Conservation (phyloP, 768 basidiomycete species). For the Leccinellum luteum region DNA sequence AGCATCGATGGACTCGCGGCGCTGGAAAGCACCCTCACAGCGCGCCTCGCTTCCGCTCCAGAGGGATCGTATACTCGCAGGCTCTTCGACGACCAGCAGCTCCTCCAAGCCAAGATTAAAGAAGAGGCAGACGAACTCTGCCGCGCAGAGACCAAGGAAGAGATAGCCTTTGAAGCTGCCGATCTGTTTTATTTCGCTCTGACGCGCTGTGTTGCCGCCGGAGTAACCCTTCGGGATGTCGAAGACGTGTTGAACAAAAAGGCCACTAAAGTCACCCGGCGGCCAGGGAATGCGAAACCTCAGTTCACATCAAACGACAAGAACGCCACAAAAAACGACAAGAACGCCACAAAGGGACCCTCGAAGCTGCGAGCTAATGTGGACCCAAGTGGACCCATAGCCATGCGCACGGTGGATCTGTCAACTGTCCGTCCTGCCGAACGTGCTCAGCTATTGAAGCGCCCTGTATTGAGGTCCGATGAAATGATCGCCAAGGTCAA, state of each 20-base stretch:
- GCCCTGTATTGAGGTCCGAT: constrained; percentile 79
- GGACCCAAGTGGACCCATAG: constrained; percentile 51
- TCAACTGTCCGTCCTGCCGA: constrained; percentile 45
- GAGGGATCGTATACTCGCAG: constrained; percentile 90
- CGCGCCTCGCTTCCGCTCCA: constrained; percentile 73
- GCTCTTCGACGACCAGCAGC: constrained; percentile 74
- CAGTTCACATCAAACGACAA: constrained; percentile 49
- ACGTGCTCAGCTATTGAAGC: constrained; percentile 69
- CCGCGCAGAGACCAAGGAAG: constrained; percentile 68
- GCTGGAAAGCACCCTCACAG: constrained; percentile 74
- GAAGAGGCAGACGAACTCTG: constrained; percentile 99
- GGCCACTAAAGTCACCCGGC: constrained; percentile 79
- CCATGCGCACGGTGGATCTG: constrained; percentile 75
- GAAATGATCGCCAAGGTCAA: constrained; percentile 77
- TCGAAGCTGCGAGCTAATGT: constrained; percentile 19
- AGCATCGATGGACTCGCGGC: constrained; percentile 71
- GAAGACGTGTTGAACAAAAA: constrained; percentile 82
- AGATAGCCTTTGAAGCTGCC: constrained; percentile 92
- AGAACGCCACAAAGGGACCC: constrained; percentile 29
- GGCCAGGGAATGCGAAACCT: constrained; percentile 90
- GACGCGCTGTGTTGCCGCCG: constrained; percentile 77
- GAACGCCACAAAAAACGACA: constrained; percentile 28
- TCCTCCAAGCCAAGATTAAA: constrained; percentile 93
- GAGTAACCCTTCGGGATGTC: constrained; percentile 80
- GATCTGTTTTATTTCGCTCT: constrained; percentile 93